These are phyloP conservation scores for Rhizopogon vesiculosus DNA, from an alignment of 768 basidiomycete genomes.

Conservation along the genomic window DNA sequence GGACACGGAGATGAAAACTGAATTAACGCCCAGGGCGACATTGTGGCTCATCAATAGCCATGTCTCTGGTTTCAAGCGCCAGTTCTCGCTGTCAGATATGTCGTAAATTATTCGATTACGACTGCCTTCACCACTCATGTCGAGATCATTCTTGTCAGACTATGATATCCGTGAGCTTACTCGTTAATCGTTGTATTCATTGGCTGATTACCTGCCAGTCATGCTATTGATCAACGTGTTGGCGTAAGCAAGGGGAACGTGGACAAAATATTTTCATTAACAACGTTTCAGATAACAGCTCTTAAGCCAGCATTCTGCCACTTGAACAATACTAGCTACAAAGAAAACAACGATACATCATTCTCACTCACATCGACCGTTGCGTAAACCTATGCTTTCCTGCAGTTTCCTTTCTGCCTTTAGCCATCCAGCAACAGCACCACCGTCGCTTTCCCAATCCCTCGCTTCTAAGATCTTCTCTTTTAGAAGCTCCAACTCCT, in stretches of 20 bases:
- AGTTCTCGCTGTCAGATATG: slow-evolving; percentile 73
- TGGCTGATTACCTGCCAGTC: slow-evolving; percentile 31
- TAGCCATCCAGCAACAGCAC: too few relatives aligned
- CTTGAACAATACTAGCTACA: too few relatives aligned
- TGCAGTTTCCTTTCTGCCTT: too few relatives aligned
- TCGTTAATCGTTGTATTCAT: background rate
- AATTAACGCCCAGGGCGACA: slow-evolving; percentile 34
- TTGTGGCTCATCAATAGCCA: slow-evolving; percentile 52
- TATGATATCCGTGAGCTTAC: slow-evolving; percentile 33
- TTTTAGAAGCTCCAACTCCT: too few relatives aligned
- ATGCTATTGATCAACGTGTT: slow-evolving; percentile 67
- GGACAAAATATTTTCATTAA: background rate
- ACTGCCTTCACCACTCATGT: slow-evolving; percentile 1
- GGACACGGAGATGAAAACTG: background rate
- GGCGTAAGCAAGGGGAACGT: slow-evolving; percentile 28
- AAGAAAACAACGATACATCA: too few relatives aligned
- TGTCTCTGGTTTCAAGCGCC: slow-evolving; percentile 65
- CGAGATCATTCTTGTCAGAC: slow-evolving; percentile 18
- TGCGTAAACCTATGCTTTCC: too few relatives aligned
- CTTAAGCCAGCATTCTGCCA: slow-evolving; percentile 21
- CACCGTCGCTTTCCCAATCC: too few relatives aligned
- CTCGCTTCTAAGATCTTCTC: too few relatives aligned
- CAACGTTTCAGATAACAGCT: slow-evolving; percentile 25
- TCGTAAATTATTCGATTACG: slow-evolving; percentile 41
- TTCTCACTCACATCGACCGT: too few relatives aligned